Base-by-base conservation (phyloP, 176 grass and related monocot species). In the Hsuehochloa calcarea region DNA sequence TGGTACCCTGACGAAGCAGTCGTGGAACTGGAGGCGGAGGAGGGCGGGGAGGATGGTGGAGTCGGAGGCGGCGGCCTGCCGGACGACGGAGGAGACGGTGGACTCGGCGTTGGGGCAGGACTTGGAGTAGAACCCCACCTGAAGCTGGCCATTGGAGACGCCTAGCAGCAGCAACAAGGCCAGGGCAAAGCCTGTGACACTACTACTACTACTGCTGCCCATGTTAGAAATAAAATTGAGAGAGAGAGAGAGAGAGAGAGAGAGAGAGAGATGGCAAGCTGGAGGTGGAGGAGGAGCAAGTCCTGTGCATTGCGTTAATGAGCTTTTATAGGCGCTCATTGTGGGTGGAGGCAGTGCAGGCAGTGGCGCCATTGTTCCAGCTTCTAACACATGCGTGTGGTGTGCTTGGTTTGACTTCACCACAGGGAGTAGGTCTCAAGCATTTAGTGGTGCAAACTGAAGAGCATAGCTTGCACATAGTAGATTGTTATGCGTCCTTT, bases 21-120 rank as follows among this genome's bases (percentile, higher is more conserved):
- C 94, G 77, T 97, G 94, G 84, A 91, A 94, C 80, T 97, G 94
- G 68, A 94, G 90, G 6, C 94, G 89, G 73, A 97, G 86, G 39
- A 94, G 84, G 34, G 94, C 94, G 10, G 92, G 79, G 72, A 91
- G 88, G 50, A 97, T 85, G 55, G 94, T 91, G 17, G 74, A 82
- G 81, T 97, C 88, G 35, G 83, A 78, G 38, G 1, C 12, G 47
- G 77, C 65, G 52, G 61, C 27, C 71, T 85, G 65, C 27, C 74
- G 91, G 74, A 97, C 92, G 77, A 90, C 86, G 17, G 92, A 85
- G 16, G 86, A 45, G 11, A 94, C 94, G 43, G 87, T 89, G 65
- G 90, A 80, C 78, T 97, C 94, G 20, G 94, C 94, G 55, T 31
- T 80, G 17, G 92, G 94, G 73, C 94, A 97, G 10, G 94, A 91